Evolutionary conservation across 768 basidiomycete genomes (phyloP).

Genomic region (Cystobasidium ongulense): DNA sequence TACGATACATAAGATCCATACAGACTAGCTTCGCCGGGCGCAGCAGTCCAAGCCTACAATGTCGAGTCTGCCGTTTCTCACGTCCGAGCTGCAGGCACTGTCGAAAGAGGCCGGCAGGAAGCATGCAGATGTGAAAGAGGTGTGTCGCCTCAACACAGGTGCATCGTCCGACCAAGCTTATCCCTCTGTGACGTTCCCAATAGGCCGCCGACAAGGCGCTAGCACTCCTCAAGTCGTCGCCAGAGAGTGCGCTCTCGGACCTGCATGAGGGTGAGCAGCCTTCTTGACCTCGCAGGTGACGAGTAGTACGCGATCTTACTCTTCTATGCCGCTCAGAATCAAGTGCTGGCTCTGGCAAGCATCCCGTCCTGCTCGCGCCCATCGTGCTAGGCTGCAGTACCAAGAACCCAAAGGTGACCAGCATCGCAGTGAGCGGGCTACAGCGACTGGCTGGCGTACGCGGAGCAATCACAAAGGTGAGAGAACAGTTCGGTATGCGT

Average conservation of each 20-base stretch:
- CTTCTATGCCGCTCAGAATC: neutral
- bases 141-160: constrained; percentile 44
- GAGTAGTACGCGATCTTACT: neutral
- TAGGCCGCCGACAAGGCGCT: constrained; percentile 83
- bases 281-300: neutral
- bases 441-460: constrained; percentile 59
- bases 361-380: constrained; percentile 70
- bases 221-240: constrained; percentile 64
- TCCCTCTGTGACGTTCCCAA: neutral
- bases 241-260: constrained; percentile 65
- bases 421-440: constrained; percentile 79
- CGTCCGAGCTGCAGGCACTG: constrained; percentile 55
- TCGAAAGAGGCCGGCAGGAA: constrained; percentile 80
- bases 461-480: neutral
- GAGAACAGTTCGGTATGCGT: neutral
- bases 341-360: constrained; percentile 52
- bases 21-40: too few species aligned
- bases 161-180: too few species aligned
- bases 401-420: constrained; percentile 85
- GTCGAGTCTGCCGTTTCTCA: constrained; percentile 40
- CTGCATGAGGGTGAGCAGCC: constrained; percentile 60
- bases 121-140: constrained; percentile 89
- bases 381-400: constrained; percentile 91
- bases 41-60: neutral
- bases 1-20: too few species aligned